Conservation (phyloP, 345 rosid genomes). For the Excoecaria agallocha region DNA sequence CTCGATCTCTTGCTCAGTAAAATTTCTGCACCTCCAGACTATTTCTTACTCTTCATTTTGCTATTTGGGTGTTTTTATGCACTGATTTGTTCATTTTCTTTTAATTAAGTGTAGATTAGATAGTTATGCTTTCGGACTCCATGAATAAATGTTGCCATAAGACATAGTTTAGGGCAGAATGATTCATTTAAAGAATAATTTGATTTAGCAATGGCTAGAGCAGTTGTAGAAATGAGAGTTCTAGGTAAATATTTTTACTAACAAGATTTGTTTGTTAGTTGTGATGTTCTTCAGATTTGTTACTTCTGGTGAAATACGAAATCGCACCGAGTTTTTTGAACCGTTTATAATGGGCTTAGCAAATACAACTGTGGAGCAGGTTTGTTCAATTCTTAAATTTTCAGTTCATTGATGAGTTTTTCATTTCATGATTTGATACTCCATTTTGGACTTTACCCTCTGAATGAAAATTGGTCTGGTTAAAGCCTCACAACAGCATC, state of each 20-base stretch:
- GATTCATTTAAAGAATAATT: conserved; percentile 61
- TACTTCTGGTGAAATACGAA: conserved; percentile 89
- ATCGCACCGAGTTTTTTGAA: conserved; percentile 81
- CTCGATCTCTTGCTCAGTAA: too few species aligned
- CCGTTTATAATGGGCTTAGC: conserved; percentile 86
- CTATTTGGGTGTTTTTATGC: not conserved
- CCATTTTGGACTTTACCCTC: not conserved
- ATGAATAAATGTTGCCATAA: conserved; percentile 75
- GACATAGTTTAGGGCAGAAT: conserved; percentile 72
- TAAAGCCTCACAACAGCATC: not conserved
- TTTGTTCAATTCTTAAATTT: conserved; percentile 28
- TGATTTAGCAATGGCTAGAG: conserved; percentile 94
- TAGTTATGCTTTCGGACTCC: conserved; percentile 79
- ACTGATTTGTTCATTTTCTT: not conserved
- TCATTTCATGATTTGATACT: conserved; percentile 7
- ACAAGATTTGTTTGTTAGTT: conserved; percentile 61
- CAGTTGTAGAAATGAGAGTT: conserved; percentile 92
- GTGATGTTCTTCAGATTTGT: conserved; percentile 99
- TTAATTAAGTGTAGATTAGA: conserved; percentile 54
- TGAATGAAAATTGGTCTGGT: not conserved
- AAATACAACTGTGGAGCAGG: conserved; percentile 91
- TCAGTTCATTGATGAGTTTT: not conserved
- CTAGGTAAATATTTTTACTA: conserved; percentile 53
- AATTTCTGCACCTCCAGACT: too few species aligned
- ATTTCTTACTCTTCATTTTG: too few species aligned